These are phyloP conservation scores for Mortierella sp. DNA, from an alignment of 371 early-diverging fungal species.

Conservation along the genomic window DNA sequence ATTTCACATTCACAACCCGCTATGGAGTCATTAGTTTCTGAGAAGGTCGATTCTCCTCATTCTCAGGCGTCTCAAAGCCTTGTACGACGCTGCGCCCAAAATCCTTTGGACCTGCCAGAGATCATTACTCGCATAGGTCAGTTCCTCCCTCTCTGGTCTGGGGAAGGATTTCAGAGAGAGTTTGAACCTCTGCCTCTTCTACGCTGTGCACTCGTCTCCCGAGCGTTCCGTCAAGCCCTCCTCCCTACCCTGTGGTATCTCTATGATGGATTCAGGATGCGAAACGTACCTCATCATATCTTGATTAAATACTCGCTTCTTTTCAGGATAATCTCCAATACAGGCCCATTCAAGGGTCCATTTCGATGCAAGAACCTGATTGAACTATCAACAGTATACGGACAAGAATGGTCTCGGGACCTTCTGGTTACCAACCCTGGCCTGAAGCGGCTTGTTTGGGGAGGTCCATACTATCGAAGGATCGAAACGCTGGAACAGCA, in stretches of 20 bases:
- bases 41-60: background rate
- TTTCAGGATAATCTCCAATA: slow-evolving; percentile 41
- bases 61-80: background rate
- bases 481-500: slow-evolving; percentile 46
- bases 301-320: slow-evolving; percentile 33
- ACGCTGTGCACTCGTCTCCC: slow-evolving; percentile 27
- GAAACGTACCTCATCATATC: slow-evolving; percentile 18
- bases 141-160: slow-evolving; percentile 41
- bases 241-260: slow-evolving; percentile 39
- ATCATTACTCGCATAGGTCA: slow-evolving; percentile 37
- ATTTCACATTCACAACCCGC: background rate
- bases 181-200: slow-evolving; percentile 29
- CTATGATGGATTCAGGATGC: slow-evolving; percentile 44
- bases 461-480: slow-evolving; percentile 30
- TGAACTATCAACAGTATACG: slow-evolving; percentile 44
- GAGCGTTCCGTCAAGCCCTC: slow-evolving; percentile 14
- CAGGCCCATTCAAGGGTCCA: slow-evolving; percentile 43
- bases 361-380: slow-evolving; percentile 35
- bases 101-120: slow-evolving; percentile 32
- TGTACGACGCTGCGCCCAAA: slow-evolving; percentile 10
- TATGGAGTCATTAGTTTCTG: background rate
- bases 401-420: slow-evolving; percentile 45
- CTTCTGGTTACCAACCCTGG: slow-evolving; percentile 32
- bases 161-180: slow-evolving; percentile 27
- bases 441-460: slow-evolving; percentile 40